Conservation (phyloP, 2,329 filamentous ascomycete species). For the Aspergillus sojae region DNA sequence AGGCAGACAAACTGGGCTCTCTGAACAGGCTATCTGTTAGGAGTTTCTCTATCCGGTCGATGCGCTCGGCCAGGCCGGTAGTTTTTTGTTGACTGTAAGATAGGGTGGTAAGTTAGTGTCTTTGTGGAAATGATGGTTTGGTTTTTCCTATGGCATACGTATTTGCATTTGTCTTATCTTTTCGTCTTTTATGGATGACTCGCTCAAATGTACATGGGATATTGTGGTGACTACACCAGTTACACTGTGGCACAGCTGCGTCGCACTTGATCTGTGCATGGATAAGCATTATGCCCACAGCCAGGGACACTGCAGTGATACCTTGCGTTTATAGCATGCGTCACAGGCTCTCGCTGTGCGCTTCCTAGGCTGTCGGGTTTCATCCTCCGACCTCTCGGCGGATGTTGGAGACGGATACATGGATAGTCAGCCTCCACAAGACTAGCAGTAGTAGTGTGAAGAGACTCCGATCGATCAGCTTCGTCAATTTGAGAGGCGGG, state of each 20-base stretch:
- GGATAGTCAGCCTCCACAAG: background rate
- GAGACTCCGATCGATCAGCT: background rate
- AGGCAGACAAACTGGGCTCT: constrained; percentile 25
- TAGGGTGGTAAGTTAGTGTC: background rate
- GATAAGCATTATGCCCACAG: constrained; percentile 5
- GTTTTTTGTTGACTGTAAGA: constrained; percentile 26
- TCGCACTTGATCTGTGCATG: constrained; percentile 54
- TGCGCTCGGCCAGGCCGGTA: constrained; percentile 40
- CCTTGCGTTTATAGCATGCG: constrained; percentile 55
- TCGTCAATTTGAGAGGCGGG: background rate
- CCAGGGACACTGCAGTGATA: constrained; percentile 22
- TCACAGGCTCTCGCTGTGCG: constrained; percentile 49
- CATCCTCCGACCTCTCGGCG: constrained; percentile 25
- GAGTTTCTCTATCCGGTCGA: constrained; percentile 45
- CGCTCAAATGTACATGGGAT: constrained; percentile 52
- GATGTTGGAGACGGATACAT: constrained; percentile 23
- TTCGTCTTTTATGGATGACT: constrained; percentile 32
- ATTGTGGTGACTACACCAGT: constrained; percentile 55
- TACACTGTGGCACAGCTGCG: constrained; percentile 46
- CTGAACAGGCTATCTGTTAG: constrained; percentile 34
- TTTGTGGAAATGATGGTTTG: background rate
- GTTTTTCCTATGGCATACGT: constrained; percentile 20
- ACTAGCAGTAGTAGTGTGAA: background rate
- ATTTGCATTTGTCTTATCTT: constrained; percentile 24
- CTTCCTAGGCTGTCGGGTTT: constrained; percentile 20